Evolutionary conservation across 2,329 filamentous ascomycete species (phyloP), one percentile per base, ranked within the genome.

Genomic region (Bipolaris oryzae): DNA sequence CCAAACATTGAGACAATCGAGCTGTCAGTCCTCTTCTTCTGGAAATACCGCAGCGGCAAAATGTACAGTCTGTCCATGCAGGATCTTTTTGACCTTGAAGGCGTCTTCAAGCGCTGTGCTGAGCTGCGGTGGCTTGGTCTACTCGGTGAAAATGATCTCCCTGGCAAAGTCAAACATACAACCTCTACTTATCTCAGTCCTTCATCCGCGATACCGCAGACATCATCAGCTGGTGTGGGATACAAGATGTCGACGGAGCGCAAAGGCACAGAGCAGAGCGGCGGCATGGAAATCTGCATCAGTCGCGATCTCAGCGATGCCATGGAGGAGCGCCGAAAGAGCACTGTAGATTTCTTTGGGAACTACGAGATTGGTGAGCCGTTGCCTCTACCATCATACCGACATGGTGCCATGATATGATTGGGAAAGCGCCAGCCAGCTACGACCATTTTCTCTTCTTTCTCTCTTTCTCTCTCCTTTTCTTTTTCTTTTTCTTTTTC

Each of bases 281-380:
- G 72, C 9, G 72, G 68, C 1, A 76, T 76, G 70, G 71, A 76
- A 33, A 71, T 76, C 16, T 75, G 69, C 50, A 67, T 75, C n/a
- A 67, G 63, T 6, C 61, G 64, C 35, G 67, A 74, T 52, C 35
- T 75, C 38, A 72, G 73, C 33, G 65, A 70, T 47, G 70, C 70
- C 1, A 76, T 75, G 73, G 59, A 57, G 28, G 41, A 41, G 52
- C 55, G 66, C 23, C 54, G 72, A 50, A 65, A 68, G 46, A 74
- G 71, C 37, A 71, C 65, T 53, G 61, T 74, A 16, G 73, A 75
- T 51, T 75, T 73, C 50, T 75, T 74, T 48, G 73, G 73, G 2
- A 69, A 74, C 48, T 75, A 72, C 61, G 70, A 65, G 1, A 72
- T 75, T 18, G 65, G 65, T 10, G 73, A 74, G 62, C 69, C 70